phyloP scores from a whole-genome alignment of 2,329 filamentous ascomycete species.

The Camillea tinctor region DNA sequence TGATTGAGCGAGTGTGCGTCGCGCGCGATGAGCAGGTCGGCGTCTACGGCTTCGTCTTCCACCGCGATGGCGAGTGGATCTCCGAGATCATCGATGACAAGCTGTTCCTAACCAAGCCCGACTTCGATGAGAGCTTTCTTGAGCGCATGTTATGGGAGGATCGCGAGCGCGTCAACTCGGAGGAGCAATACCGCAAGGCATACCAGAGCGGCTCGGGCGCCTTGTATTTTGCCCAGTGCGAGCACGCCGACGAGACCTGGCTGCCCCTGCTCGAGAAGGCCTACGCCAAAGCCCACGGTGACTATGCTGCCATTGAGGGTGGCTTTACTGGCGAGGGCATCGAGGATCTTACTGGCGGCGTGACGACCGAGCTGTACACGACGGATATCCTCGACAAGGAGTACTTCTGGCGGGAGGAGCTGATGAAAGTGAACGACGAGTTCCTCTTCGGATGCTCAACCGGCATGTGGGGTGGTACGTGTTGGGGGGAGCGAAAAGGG shows the following conservation, averaged over 20 bases:
- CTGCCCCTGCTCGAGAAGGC: slow-evolving; percentile 71
- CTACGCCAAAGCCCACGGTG: slow-evolving; percentile 72
- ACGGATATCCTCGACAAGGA: slow-evolving; percentile 73
- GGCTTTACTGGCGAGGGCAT: slow-evolving; percentile 60
- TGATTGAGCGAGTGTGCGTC: slow-evolving; percentile 74
- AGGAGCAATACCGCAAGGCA: slow-evolving; percentile 59
- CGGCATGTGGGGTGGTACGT: slow-evolving; percentile 43
- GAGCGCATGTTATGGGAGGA: slow-evolving; percentile 47
- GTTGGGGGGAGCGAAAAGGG: slow-evolving; percentile 50
- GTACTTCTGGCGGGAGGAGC: slow-evolving; percentile 74
- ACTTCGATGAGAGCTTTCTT: slow-evolving; percentile 59
- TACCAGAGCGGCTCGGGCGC: slow-evolving; percentile 68
- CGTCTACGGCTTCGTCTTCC: slow-evolving; percentile 84
- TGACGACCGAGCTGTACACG: slow-evolving; percentile 64
- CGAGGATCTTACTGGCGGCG: slow-evolving; percentile 62
- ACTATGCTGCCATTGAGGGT: slow-evolving; percentile 70
- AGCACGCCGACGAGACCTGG: slow-evolving; percentile 70
- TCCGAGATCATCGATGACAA: slow-evolving; percentile 59
- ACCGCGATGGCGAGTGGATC: slow-evolving; percentile 74
- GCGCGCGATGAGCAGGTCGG: slow-evolving; percentile 70
- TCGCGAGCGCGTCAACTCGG: slow-evolving; percentile 49
- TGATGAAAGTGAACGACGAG: slow-evolving; percentile 74
- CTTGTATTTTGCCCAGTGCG: slow-evolving; percentile 69
- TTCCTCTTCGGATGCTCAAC: slow-evolving; percentile 67
- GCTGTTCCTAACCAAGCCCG: slow-evolving; percentile 54